These are phyloP conservation scores for Colletotrichum tamarilloi DNA, from an alignment of 2,329 filamentous ascomycete genomes.

Conservation along the genomic window DNA sequence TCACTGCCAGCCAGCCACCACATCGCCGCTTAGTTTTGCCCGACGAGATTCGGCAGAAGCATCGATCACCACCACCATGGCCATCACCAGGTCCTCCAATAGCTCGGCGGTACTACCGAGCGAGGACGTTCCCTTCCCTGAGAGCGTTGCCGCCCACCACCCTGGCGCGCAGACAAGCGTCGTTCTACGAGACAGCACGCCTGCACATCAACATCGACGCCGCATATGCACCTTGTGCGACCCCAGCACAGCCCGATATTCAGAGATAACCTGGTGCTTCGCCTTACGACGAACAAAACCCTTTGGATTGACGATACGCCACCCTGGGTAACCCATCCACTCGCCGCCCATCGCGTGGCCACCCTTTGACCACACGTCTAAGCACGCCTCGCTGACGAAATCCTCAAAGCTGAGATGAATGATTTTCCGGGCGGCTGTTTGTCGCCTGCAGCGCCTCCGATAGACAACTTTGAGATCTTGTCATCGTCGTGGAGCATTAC, in stretches of 20 bases:
- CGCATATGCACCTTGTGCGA: slow-evolving; percentile 19
- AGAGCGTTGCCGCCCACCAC: slow-evolving; percentile 23
- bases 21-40: not conserved
- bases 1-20: slow-evolving; percentile 13
- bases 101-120: slow-evolving; percentile 15
- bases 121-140: slow-evolving; percentile 4
- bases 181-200: not conserved
- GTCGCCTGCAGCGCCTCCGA: not conserved
- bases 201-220: slow-evolving; percentile 5
- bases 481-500: not conserved
- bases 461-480: not conserved
- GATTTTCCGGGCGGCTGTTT: not conserved
- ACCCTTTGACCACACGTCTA: not conserved
- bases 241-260: not conserved
- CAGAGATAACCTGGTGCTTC: not conserved
- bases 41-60: slow-evolving; percentile 27
- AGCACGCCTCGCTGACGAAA: slow-evolving; percentile 5
- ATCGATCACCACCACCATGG: slow-evolving; percentile 14
- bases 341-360: slow-evolving; percentile 7
- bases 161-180: not conserved
- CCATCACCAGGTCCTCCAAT: slow-evolving; percentile 23
- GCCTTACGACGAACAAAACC: not conserved
- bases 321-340: not conserved
- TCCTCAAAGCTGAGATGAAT: not conserved
- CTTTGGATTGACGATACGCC: not conserved